phyloP scores from a whole-genome alignment of 495 filamentous ascomycete genomes.

The Tuber calosporum region DNA sequence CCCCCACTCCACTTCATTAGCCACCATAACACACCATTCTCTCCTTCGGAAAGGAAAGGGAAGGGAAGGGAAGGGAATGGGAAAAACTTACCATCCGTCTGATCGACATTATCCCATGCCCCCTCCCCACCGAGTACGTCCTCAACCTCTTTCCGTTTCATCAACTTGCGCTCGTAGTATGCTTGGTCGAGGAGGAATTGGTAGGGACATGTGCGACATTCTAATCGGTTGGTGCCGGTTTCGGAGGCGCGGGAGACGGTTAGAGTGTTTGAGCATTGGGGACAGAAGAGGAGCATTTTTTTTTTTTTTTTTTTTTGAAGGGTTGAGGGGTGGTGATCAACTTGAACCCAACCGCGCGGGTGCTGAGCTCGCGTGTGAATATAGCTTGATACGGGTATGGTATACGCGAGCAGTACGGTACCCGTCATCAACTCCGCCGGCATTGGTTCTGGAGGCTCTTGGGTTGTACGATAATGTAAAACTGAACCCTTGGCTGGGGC shows the following conservation, averaged over 20 bases:
- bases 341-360: too few relatives aligned
- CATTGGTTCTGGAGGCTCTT: not conserved
- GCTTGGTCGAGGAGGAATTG: slow-evolving; percentile 64
- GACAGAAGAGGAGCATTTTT: slow-evolving; percentile 78
- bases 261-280: slow-evolving; percentile 83
- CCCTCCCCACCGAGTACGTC: slow-evolving; percentile 83
- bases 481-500: not conserved
- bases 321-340: not conserved
- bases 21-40: not conserved
- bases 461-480: not conserved
- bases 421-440: too few relatives aligned
- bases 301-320: not conserved
- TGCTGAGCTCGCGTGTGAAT: not conserved
- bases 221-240: slow-evolving; percentile 64
- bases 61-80: not conserved
- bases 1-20: slow-evolving; percentile 10
- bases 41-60: not conserved
- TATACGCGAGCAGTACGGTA: too few relatives aligned
- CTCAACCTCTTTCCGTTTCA: slow-evolving; percentile 76
- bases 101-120: slow-evolving; percentile 84
- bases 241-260: slow-evolving; percentile 57
- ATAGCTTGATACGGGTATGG: too few relatives aligned
- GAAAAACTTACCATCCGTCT: slow-evolving; percentile 53
- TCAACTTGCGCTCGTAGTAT: slow-evolving; percentile 64
- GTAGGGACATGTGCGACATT: slow-evolving; percentile 92